Evolutionary conservation across 331 rosid species (phyloP), one percentile per base, ranked within the genome.

Genomic region (Malus hybrid): DNA sequence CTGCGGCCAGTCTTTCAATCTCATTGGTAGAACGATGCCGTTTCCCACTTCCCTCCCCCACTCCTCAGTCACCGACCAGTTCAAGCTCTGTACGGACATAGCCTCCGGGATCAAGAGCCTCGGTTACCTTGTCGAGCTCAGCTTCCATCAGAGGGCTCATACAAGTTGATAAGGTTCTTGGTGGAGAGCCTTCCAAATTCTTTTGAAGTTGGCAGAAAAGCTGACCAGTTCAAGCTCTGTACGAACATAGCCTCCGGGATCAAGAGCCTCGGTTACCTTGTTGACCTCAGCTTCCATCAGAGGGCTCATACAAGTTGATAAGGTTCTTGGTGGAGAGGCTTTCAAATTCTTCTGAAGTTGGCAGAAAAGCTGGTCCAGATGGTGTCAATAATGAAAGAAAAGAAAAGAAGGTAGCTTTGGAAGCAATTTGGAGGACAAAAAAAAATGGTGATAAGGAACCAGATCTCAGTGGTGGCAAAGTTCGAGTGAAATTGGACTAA

Each of bases 291-390:
- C 72, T 90, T 83, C 83, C 81, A 78, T 66, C 82, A 84, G 90
- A 82, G 84, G 88, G 85, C 81, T 76, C 78, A 48, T 34, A 79
- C 55, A 85, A 84, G 79, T 77, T 91, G 83, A 81, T 82, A 50
- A 79, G 85, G 70, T 80, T 86, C 78, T 73, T 85, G 85, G 85
- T 79, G 52, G 87, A 87, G 85, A 85, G 78, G 84, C 87, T 91
- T 78, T 88, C 80, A 24, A 82, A 83, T 77, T 81, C 28, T 13
- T 79, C 83, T 32, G 68, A 77, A 75, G 71, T 70, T 77, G 83
- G 80, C 76, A 82, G 48, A 72, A 61, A 66, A 66, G 80, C 77
- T 61, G 72, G 68, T 72, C 2, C 24, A 61, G 55, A 72, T 50
- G 66, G 7, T 46, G 66, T 10, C 15, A 70, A 53, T 26, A 77